phyloP scores from a whole-genome alignment of 2,329 filamentous ascomycete species.

The Cladosporium colombiae region DNA sequence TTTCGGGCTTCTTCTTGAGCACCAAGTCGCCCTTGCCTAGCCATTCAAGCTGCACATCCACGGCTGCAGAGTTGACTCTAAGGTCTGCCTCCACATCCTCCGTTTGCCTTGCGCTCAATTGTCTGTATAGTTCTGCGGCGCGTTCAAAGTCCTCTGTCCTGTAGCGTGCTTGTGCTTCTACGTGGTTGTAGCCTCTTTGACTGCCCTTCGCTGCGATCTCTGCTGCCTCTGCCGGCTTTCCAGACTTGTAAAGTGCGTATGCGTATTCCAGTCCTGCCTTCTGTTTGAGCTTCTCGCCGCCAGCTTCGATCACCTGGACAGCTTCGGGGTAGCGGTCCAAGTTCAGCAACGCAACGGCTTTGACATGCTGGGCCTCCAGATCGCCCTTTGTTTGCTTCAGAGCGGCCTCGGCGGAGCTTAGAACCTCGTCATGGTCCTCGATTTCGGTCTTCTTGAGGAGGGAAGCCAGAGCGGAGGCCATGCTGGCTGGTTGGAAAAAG shows the following conservation, averaged over 20 bases:
- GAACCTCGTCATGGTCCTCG: conserved; percentile 72
- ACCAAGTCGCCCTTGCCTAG: conserved; percentile 56
- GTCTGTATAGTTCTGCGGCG: conserved; percentile 63
- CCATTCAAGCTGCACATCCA: conserved; percentile 73
- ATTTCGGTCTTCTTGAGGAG: conserved; percentile 60
- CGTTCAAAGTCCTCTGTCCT: conserved; percentile 71
- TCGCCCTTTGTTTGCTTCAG: conserved; percentile 62
- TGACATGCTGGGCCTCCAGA: conserved; percentile 65
- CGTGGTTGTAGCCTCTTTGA: conserved; percentile 57
- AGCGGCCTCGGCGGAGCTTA: conserved; percentile 61
- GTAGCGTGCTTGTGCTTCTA: conserved; percentile 69
- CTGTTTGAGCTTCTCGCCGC: conserved; percentile 61
- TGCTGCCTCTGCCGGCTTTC: conserved; percentile 66
- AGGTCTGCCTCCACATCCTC: conserved; percentile 71
- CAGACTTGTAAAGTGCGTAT: conserved; percentile 82
- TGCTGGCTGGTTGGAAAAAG: conserved; percentile 16
- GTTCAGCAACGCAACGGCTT: conserved; percentile 74
- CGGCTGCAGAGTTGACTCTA: conserved; percentile 72
- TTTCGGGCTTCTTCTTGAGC: conserved; percentile 56
- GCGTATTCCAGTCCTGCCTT: conserved; percentile 68
- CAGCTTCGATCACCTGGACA: conserved; percentile 66
- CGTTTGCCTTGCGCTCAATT: conserved; percentile 53
- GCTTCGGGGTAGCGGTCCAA: conserved; percentile 82
- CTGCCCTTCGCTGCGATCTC: conserved; percentile 47
- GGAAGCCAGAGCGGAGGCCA: conserved; percentile 51